Evolutionary conservation across 2,329 filamentous ascomycete species (phyloP).

Genomic region (Aspergillus pseudoglaucus): DNA sequence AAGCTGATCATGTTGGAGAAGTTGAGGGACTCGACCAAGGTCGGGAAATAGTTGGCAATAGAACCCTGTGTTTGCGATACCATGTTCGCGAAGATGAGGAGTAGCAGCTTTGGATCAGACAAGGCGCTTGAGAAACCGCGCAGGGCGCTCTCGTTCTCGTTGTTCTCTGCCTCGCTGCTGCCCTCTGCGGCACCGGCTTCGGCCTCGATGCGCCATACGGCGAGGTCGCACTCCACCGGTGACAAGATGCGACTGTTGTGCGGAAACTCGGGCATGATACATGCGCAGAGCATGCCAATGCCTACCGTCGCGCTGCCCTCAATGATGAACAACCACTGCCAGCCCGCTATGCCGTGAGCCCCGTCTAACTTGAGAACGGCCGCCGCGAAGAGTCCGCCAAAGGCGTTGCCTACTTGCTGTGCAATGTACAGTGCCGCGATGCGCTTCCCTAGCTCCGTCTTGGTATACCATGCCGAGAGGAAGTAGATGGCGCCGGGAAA

Average conservation of each 20-base stretch:
- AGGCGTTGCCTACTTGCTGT: constrained; percentile 21
- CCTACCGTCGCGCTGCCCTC: constrained; percentile 21
- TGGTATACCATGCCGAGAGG: constrained; percentile 38
- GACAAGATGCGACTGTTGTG: constrained; percentile 33
- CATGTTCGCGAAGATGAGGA: constrained; percentile 36
- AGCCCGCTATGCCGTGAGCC: constrained; percentile 13
- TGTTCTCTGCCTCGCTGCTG: neutral
- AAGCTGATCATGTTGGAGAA: constrained; percentile 33
- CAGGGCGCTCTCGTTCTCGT: constrained; percentile 24
- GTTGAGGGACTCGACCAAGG: constrained; percentile 16
- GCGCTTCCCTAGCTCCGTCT: constrained; percentile 23
- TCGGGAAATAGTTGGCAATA: constrained; percentile 23
- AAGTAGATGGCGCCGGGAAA: constrained; percentile 43
- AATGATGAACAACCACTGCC: constrained; percentile 26
- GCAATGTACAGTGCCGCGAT: constrained; percentile 26
- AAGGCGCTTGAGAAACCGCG: constrained; percentile 23
- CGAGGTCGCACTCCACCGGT: constrained; percentile 14
- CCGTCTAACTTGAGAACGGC: constrained; percentile 20
- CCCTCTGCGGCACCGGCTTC: constrained; percentile 37
- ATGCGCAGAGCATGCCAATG: constrained; percentile 25
- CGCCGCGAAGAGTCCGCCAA: constrained; percentile 22
- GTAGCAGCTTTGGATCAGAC: constrained; percentile 31
- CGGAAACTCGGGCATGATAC: constrained; percentile 35
- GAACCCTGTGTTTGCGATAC: constrained; percentile 32
- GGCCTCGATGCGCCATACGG: constrained; percentile 22